Percentiles rank a stretch among this genome's conserved stretches.
These are phyloP conservation scores for Cercospora brassicicola DNA, from an alignment of 2,329 filamentous ascomycete species.

Conservation along the genomic window DNA sequence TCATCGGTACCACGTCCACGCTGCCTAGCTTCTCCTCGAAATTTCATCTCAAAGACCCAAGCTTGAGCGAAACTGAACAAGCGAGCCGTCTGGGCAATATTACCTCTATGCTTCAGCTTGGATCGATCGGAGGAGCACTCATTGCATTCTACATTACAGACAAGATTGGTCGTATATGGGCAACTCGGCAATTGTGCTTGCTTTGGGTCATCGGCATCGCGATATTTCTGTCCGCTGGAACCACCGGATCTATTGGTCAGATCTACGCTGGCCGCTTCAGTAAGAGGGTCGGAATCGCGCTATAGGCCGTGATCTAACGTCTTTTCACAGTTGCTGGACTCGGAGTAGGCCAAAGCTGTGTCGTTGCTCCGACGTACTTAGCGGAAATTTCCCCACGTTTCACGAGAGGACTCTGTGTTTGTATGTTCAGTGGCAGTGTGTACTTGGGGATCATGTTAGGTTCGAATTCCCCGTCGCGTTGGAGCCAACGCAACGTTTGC, in stretches of 20 bases:
- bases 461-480: neutral
- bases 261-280: slow-evolving; percentile 43
- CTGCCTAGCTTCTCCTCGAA: slow-evolving; percentile 62
- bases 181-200: slow-evolving; percentile 33
- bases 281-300: neutral
- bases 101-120: slow-evolving; percentile 78
- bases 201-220: slow-evolving; percentile 34
- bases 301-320: neutral
- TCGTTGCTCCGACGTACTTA: slow-evolving; percentile 62
- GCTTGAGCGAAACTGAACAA: slow-evolving; percentile 54
- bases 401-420: slow-evolving; percentile 65
- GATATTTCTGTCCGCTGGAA: slow-evolving; percentile 51
- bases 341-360: slow-evolving; percentile 52
- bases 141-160: slow-evolving; percentile 48
- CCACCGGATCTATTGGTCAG: slow-evolving; percentile 36
- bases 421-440: slow-evolving; percentile 68
- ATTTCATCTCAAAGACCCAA: slow-evolving; percentile 60
- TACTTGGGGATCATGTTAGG: slow-evolving; percentile 70
- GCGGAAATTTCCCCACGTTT: slow-evolving; percentile 48
- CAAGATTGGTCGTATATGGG: slow-evolving; percentile 37
- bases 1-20: slow-evolving; percentile 61
- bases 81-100: slow-evolving; percentile 65
- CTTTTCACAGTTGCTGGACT: slow-evolving; percentile 39
- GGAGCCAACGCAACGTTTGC: neutral
- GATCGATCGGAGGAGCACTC: slow-evolving; percentile 69